Percentiles rank a stretch among this genome's conserved stretches.
These are phyloP conservation scores for Colletotrichum echinochloae DNA, from an alignment of 2,329 filamentous ascomycete species.

Conservation along the genomic window DNA sequence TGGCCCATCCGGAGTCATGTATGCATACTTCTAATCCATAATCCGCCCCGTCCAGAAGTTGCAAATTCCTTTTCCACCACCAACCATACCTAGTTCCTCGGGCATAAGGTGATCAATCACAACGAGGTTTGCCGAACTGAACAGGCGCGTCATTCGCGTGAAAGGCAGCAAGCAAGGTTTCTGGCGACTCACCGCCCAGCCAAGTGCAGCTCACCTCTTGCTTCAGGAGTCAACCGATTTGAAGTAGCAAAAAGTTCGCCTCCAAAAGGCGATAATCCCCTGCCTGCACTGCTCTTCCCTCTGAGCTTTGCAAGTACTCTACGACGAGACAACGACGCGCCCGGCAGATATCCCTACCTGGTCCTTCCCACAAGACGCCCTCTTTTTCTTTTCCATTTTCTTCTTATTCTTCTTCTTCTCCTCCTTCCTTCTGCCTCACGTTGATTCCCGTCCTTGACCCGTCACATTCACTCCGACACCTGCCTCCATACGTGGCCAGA, in stretches of 20 bases:
- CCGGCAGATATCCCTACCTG: background rate
- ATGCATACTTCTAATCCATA: too few relatives aligned
- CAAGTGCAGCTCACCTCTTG: background rate
- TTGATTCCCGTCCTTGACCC: too few relatives aligned
- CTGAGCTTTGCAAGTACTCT: background rate
- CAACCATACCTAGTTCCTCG: background rate
- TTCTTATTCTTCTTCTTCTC: background rate
- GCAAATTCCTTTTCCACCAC: background rate
- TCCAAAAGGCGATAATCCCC: background rate
- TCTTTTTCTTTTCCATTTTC: too few relatives aligned
- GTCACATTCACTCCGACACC: background rate
- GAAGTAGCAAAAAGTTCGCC: background rate
- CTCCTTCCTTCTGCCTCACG: too few relatives aligned
- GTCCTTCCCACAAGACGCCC: background rate
- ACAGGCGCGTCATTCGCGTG: background rate
- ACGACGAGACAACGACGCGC: background rate
- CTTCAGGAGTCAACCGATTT: background rate
- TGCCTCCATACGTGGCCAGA: background rate
- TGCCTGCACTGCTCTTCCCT: background rate
- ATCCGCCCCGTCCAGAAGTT: background rate
- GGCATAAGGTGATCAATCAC: too few relatives aligned
- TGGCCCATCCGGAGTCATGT: too few relatives aligned
- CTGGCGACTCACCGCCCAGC: background rate
- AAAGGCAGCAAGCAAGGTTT: background rate
- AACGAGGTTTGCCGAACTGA: too few relatives aligned